Conservation (phyloP, 768 basidiomycete genomes). For the Crucibulum laeve region DNA sequence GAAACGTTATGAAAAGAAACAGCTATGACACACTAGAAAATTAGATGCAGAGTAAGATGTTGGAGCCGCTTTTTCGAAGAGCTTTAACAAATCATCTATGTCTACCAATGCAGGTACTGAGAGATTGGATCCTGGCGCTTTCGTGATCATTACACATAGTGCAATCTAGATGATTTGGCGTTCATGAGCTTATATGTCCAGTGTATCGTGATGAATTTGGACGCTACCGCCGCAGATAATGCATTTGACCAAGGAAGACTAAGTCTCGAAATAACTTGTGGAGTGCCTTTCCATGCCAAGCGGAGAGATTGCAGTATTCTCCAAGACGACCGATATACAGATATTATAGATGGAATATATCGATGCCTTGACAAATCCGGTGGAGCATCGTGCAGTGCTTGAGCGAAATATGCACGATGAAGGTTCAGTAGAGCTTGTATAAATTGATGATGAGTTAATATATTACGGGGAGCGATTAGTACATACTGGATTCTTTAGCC, state of each 20-base stretch:
- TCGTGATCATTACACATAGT: constrained; percentile 51
- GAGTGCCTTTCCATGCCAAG: constrained; percentile 33
- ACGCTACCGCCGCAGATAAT: constrained; percentile 64
- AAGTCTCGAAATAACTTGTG: constrained; percentile 39
- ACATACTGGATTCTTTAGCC: constrained; percentile 46
- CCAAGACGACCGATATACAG: constrained; percentile 71
- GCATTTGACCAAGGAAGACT: constrained; percentile 62
- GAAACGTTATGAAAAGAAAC: not conserved
- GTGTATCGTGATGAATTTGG: too few species aligned
- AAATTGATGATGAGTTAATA: too few species aligned
- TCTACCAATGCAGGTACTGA: constrained; percentile 43
- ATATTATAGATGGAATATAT: constrained; percentile 66
- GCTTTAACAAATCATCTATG: constrained; percentile 35
- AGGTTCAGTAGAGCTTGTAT: constrained; percentile 59
- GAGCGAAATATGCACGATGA: constrained; percentile 65
- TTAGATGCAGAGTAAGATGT: constrained; percentile 40
- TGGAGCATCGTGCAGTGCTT: constrained; percentile 58
- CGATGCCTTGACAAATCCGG: constrained; percentile 53
- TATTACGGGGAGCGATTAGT: too few species aligned
- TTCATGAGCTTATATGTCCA: not conserved
- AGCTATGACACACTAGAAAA: constrained; percentile 30
- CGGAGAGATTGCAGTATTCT: constrained; percentile 49
- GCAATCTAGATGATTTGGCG: constrained; percentile 48
- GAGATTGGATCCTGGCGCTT: constrained; percentile 44
- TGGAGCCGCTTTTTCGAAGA: constrained; percentile 45